Percentiles rank a stretch among this genome's conserved stretches.
phyloP scores from a whole-genome alignment of 176 grass and related monocot genomes.

The Puccinellia tenuiflora region DNA sequence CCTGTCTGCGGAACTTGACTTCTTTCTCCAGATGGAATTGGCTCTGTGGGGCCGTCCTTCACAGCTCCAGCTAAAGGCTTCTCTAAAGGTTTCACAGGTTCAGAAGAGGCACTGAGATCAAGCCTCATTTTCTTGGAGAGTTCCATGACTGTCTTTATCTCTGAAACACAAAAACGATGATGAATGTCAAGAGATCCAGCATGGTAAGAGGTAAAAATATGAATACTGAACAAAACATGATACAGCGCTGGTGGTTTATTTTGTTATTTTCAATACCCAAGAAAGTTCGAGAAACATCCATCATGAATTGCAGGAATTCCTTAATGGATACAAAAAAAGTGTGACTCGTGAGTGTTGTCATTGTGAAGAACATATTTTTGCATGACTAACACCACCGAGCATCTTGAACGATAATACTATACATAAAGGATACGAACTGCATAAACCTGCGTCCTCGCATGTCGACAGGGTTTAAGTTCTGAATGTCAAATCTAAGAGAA shows the following conservation, averaged over 20 bases:
- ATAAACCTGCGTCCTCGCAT: background rate
- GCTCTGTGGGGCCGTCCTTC: constrained; percentile 30
- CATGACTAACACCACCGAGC: background rate
- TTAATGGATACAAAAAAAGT: background rate
- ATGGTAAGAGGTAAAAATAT: background rate
- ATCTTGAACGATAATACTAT: background rate
- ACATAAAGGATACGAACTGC: background rate
- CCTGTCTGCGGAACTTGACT: constrained; percentile 4
- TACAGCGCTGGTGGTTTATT: background rate
- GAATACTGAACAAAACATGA: background rate
- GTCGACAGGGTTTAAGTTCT: background rate
- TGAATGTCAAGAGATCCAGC: constrained; percentile 20
- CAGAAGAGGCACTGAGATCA: constrained; percentile 27
- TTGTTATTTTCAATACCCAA: background rate
- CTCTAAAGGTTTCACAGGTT: constrained; percentile 30
- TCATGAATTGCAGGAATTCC: background rate
- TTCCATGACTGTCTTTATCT: constrained; percentile 60
- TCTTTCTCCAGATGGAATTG: constrained; percentile 25
- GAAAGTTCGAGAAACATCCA: background rate
- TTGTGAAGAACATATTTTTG: background rate
- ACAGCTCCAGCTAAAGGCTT: constrained; percentile 29
- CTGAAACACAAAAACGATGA: constrained; percentile 30
- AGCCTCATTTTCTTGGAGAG: constrained; percentile 57
- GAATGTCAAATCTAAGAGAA: no score
- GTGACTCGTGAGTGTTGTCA: background rate